Conservation (phyloP, 768 basidiomycete species). For the Lentinula aciculospora region DNA sequence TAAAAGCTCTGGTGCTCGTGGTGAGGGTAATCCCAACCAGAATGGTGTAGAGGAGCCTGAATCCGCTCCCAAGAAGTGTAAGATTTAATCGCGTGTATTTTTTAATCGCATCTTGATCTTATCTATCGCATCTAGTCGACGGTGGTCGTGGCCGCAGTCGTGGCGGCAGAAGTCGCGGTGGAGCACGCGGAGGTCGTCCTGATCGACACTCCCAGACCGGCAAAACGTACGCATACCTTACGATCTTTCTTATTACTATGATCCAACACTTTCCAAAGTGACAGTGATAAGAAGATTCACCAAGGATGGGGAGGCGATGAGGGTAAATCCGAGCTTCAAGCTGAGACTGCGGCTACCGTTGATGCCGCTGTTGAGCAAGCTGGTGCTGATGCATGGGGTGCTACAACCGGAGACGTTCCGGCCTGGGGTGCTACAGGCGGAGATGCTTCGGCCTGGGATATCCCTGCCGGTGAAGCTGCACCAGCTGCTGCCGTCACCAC, state of each 20-base stretch:
- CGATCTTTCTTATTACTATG: background rate
- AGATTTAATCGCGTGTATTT: slow-evolving; percentile 15
- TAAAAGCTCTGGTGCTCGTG: slow-evolving; percentile 18
- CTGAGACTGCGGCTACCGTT: slow-evolving; percentile 65
- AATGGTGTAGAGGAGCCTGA: slow-evolving; percentile 20
- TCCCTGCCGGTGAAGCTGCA: slow-evolving; percentile 25
- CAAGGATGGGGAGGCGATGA: slow-evolving; percentile 96
- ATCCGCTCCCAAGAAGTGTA: slow-evolving; percentile 25
- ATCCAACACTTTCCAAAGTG: slow-evolving; percentile 40
- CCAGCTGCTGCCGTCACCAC: slow-evolving; percentile 15
- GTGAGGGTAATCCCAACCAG: slow-evolving; percentile 15
- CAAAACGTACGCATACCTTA: slow-evolving; percentile 53
- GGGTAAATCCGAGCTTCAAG: slow-evolving; percentile 75
- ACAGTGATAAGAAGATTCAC: slow-evolving; percentile 92
- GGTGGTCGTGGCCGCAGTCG: slow-evolving; percentile 46
- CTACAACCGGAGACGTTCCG: slow-evolving; percentile 22
- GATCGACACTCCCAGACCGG: slow-evolving; percentile 88
- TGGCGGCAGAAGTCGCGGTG: slow-evolving; percentile 41
- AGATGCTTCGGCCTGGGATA: slow-evolving; percentile 18
- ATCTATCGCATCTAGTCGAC: slow-evolving; percentile 30
- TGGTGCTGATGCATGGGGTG: slow-evolving; percentile 22
- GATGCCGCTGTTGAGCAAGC: slow-evolving; percentile 60
- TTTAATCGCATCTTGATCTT: slow-evolving; percentile 1
- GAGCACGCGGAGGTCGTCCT: slow-evolving; percentile 62
- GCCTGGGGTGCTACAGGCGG: slow-evolving; percentile 26